Base-by-base conservation (phyloP, 2,329 filamentous ascomycete genomes). In the Cordyceps cateniannulata region DNA sequence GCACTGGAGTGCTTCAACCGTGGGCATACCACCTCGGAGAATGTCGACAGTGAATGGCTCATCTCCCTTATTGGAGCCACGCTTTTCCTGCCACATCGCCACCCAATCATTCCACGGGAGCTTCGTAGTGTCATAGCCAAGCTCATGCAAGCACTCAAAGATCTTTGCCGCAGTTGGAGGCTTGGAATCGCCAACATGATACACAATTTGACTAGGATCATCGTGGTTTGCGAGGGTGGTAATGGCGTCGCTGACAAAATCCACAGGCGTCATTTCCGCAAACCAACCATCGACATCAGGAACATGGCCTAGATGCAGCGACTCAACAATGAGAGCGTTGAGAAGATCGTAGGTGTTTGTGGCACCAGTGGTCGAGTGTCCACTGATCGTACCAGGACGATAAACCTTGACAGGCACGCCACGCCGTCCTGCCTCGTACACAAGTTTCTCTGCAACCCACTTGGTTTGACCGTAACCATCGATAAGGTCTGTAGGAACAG, bases 221-320 rank as follows among this genome's bases (percentile, higher is more conserved):
- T 76, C 81, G 62, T 90, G 81, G 65, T 87, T 85, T 45, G 86
- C 81, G 22, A 93, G 80, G 20, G 88, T 84, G 25, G 89, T 77
- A 65, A 93, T 90, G 4, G 88, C 85, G 64, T 85, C 85, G 73
- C 86, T 89, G 62, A 92, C 88, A 67, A 90, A 92, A 72, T 93
- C 89, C 16, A 91, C 90, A 0, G 90, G 89, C 0, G 90, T 92
- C 89, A 93, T 93, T 74, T 93, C 90, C 1, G 88, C 83, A 54
- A 86, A 84, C 90, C 90, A 93, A 47, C 85, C 85, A 54, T 87
- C 80, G 4, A 92, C 85, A 58, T 89, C 81, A 0, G 90, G 89
- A 1, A 83, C 83, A 65, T 83, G 82, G 6, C 89, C 89, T 3
- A 93, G 79, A 57, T 88, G 85, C 42, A 93, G 79, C 0, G 89